Percentiles rank a stretch among this genome's conserved stretches.
Conservation (phyloP, 2,329 filamentous ascomycete species). For the Fusarium sacchari region DNA sequence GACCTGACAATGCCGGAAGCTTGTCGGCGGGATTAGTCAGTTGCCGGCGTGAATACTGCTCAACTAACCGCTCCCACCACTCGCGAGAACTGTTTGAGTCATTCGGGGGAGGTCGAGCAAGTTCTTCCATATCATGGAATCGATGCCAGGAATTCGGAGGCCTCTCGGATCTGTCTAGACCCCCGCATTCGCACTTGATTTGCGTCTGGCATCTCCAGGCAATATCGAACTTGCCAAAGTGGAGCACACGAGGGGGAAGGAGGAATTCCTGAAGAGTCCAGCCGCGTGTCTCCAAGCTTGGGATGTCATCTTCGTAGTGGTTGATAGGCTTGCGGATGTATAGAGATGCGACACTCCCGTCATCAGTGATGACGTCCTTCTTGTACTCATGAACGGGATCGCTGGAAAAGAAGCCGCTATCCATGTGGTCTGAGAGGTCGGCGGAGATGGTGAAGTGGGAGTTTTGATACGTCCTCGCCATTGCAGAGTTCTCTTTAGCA, state of each 20-base stretch:
- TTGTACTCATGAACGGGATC: not conserved
- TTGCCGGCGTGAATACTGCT: not conserved
- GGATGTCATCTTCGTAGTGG: not conserved
- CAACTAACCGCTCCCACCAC: not conserved
- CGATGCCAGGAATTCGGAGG: not conserved
- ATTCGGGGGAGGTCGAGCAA: not conserved
- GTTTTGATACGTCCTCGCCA: not conserved
- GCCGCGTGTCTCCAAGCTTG: not conserved
- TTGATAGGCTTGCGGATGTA: not conserved
- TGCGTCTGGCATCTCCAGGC: not conserved
- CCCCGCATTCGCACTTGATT: not conserved
- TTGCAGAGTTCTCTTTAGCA: not conserved
- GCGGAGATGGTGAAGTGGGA: not conserved
- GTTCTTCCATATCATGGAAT: not conserved
- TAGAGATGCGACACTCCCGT: not conserved
- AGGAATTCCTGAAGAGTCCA: conserved; percentile 1
- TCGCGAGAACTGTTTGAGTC: not conserved
- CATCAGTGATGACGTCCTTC: rapidly evolving
- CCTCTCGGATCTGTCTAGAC: not conserved
- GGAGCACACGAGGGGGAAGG: not conserved
- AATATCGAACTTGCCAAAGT: not conserved
- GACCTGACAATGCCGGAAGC: not conserved
- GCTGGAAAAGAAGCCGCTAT: not conserved
- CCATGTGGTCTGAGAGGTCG: not conserved
- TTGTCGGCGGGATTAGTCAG: not conserved